Evolutionary conservation across 345 rosid genomes (phyloP), one percentile per base, ranked within the genome.

Genomic region (Clarkia xantiana): DNA sequence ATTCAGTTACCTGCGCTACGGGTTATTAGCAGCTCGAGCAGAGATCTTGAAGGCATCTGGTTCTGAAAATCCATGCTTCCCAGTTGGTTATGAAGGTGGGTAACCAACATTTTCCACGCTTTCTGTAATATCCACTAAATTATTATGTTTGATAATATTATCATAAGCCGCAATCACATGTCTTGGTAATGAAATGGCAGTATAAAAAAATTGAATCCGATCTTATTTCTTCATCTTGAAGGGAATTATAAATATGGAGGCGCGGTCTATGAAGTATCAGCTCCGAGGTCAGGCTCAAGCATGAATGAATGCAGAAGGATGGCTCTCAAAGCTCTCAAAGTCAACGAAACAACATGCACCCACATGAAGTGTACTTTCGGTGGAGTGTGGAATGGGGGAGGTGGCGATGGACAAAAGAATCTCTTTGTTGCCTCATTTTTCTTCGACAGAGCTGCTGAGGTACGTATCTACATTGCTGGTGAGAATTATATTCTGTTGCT

Each of bases 361-460:
- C 79, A 84, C 69, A 78, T 81, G 90, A 75, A 86, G 66, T 91
- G 98, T 69, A 76, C 98, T 51, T 91, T 91, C 14, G 94, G 94
- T 34, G 98, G 98, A 44, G 59, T 91, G 44, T 91, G 98, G 98
- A 91, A 86, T 60, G 98, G 98, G 20, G 98, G 98, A 49, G 80
- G 94, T 13, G 96, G 98, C 47, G 96, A 86, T 76, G 98, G 98
- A 25, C 96, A 84, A 59, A 86, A 78, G 71, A 76, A 84, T 62
- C 62, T 91, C 58, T 86, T 91, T 57, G 86, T 91, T 47, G 96
- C 98, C 40, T 91, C 96, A 0, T 91, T 91, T 65, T 91, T 91
- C 83, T 91, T 71, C 40, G 98, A 91, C 70, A 76, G 94, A 62
- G 98, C 98, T 64, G 94, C 94, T 44, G 83, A 86, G 98, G 98